Evolutionary conservation across 2,329 filamentous ascomycete genomes (phyloP).

Genomic region (Pestalotiopsis sp.): DNA sequence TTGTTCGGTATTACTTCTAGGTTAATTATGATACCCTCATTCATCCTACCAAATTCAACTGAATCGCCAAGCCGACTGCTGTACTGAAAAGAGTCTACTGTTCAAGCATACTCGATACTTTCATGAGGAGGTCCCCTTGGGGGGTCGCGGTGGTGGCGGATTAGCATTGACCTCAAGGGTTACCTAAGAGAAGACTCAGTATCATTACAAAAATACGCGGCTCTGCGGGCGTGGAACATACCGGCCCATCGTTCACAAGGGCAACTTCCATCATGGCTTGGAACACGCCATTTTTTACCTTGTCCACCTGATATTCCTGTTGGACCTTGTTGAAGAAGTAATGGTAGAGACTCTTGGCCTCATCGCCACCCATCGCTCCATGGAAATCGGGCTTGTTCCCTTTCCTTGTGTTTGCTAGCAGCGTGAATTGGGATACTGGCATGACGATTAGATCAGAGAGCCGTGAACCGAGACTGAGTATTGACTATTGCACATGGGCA

Average conservation of each 20-base stretch:
- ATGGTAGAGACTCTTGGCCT: slow-evolving; percentile 81
- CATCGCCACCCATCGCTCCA: slow-evolving; percentile 76
- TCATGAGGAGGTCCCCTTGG: neutral
- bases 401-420: slow-evolving; percentile 92
- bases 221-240: slow-evolving; percentile 30
- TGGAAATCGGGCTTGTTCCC: slow-evolving; percentile 96
- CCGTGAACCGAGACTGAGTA: neutral
- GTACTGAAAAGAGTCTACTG: neutral
- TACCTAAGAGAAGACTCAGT: slow-evolving; percentile 32
- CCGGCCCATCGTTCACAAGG: slow-evolving; percentile 82
- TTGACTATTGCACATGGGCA: neutral
- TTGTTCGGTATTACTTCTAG: neutral
- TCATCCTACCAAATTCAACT: neutral
- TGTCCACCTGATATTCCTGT: slow-evolving; percentile 70
- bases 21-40: slow-evolving; percentile 7
- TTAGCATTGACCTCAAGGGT: slow-evolving; percentile 38
- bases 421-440: slow-evolving; percentile 92
- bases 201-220: neutral
- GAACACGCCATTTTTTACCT: slow-evolving; percentile 93
- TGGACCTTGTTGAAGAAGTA: slow-evolving; percentile 79
- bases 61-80: neutral
- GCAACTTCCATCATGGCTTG: slow-evolving; percentile 99
- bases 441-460: neutral
- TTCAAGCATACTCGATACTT: neutral
- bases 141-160: slow-evolving; percentile 18